Base-by-base conservation (phyloP, 1,139 yeast genomes). In the Debaryomyces psychrophilus region DNA sequence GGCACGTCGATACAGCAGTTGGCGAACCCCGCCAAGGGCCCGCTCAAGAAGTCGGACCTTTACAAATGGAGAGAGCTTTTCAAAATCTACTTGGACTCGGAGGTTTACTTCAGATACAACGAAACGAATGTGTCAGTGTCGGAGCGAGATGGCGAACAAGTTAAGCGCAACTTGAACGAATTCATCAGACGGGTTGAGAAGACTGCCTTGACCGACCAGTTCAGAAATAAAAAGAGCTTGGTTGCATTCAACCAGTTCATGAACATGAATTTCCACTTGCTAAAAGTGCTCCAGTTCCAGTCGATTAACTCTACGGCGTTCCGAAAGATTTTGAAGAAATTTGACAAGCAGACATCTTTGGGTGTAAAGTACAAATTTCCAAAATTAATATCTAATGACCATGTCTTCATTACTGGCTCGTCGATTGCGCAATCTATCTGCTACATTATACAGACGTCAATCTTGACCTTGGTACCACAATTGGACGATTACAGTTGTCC, bases 401-500 rank as follows among this genome's bases (percentile, higher is more conserved):
- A 82, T 45, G 67, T 77, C 41, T 69, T 73, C 53, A 65, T 74
- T 48, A 65, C 65, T 7, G 79, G 80, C 31, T 69, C 72, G 6
- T 79, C 85, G 2, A 64, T 83, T 31, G 80, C 85, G 0, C 79
- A 77, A 51, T 71, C 77, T 23, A 73, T 83, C 12, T 82, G 86
- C 57, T 76, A 65, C 43, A 71, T 82, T 12, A 81, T 86, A 44
- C 80, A 85, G 35, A 69, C 71, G 14, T 74, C 81, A 9, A 62
- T 86, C 11, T 61, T 85, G 31, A 75, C 78, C 15, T 61, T 85
- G 3, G 70, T 85, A 1, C 93, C 93, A 1, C 92, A 85, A 60
- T 65, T 86, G 14, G 92, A 86, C 44, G 93, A 86, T 59, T 86
- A 83, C 56, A 70, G 81, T 2, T 86, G 93, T 59, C 90, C 92